A percentile compares a stretch with the other conserved stretches of the same genome.
Conservation (phyloP, 2,329 filamentous ascomycete species). For the Stylonectria norvegica region DNA sequence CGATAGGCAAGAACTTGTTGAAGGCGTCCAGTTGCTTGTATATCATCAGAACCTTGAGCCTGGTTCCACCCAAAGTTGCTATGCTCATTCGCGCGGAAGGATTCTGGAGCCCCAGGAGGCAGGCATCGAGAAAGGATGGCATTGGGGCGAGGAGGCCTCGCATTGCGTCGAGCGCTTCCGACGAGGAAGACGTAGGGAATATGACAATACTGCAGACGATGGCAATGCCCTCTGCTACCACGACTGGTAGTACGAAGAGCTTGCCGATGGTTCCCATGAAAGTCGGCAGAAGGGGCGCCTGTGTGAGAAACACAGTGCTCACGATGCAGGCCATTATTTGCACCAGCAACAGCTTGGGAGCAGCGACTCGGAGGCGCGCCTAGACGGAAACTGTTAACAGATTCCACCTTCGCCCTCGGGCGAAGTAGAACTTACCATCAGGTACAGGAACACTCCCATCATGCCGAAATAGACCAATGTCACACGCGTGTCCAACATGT, state of each 20-base stretch:
- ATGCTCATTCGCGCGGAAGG: not conserved
- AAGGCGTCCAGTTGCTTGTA: conserved; percentile 39
- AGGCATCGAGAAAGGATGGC: not conserved
- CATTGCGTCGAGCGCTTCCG: conserved; percentile 32
- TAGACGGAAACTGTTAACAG: conserved; percentile 11
- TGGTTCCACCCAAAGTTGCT: conserved; percentile 27
- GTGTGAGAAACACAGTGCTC: conserved; percentile 42
- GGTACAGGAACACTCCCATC: conserved; percentile 43
- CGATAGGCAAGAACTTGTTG: conserved; percentile 44
- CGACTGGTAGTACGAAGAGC: conserved; percentile 42
- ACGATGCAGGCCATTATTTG: conserved; percentile 48
- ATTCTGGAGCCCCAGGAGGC: not conserved
- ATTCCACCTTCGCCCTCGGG: no score
- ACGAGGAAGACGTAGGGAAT: conserved; percentile 49
- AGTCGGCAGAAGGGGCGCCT: conserved; percentile 39
- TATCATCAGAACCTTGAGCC: conserved; percentile 28
- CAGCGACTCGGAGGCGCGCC: conserved; percentile 41
- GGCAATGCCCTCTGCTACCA: conserved; percentile 44
- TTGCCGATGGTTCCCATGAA: conserved; percentile 39
- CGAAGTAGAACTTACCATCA: not conserved
- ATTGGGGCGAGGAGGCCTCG: not conserved
- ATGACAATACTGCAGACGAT: conserved; percentile 42
- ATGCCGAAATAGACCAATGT: conserved; percentile 37
- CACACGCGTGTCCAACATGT: conserved; percentile 46
- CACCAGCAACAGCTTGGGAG: conserved; percentile 42